Evolutionary conservation across 768 basidiomycete genomes (phyloP), one percentile per base, ranked within the genome.

Genomic region (Phanerodontia chrysosporium): DNA sequence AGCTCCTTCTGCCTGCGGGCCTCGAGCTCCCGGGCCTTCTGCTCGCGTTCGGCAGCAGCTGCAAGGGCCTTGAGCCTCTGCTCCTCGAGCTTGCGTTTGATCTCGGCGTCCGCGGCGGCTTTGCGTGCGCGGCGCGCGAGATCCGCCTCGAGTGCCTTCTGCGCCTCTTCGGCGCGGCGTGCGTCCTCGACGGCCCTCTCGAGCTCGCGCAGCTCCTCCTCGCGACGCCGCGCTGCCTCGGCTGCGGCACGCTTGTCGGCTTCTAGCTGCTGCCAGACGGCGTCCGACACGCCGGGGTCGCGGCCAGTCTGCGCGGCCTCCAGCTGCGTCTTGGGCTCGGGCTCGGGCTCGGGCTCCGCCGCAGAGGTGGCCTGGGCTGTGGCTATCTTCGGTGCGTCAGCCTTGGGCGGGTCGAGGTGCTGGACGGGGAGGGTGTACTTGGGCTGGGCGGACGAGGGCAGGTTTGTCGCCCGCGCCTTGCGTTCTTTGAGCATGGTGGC

Each of bases 201-300:
- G 16, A 48, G 27, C 14, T 13, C 48, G 28, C 46, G 46, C 2
- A 46, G 10, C 36, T 63, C 71, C 16, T 67, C 67, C 52, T 69
- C 64, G 10, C 58, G 57, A 27, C 32, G 51, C 49, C 64, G 65
- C 22, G 61, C 70, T 3, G 66, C 72, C 0, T 64, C 69, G 45
- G 68, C 71, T 54, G 69, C 72, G 6, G 70, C 72, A 49, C 63
- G 60, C 57, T 74, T 76, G 62, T 75, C 78, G 3, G 42, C 63
- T 60, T 83, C 78, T 0, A 87, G 69, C 60, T 81, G 73, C 10
- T 62, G 27, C 86, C 86, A 87, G 12, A 77, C 66, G 1, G 65
- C 66, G 65, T 87, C 82, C 0, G 76, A 64, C 4, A 87, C 82
- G 0, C 80, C 86, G 21, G 74, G 48, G 66, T 86, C 86, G 24